Evolutionary conservation across 495 filamentous ascomycete species (phyloP).

Genomic region (Talaromyces trachyspermus): DNA sequence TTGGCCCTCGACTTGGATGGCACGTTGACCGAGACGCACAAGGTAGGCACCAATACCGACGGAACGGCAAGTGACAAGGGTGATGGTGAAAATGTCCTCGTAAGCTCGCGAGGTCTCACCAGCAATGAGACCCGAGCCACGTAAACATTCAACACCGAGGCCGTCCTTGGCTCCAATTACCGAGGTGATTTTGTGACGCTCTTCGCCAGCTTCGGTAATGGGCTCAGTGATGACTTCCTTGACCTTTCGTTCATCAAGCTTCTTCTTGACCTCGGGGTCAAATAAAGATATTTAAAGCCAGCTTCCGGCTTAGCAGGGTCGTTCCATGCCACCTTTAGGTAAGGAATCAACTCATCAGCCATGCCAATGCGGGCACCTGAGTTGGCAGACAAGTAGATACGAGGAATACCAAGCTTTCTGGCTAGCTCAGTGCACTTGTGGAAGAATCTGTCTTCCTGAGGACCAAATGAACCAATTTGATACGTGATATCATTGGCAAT

Average conservation of each 20-base stretch:
- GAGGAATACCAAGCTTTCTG: constrained; percentile 84
- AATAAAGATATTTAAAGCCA: constrained; percentile 98
- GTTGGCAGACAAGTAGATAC: constrained; percentile 97
- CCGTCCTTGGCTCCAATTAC: constrained; percentile 93
- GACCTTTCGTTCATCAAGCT: constrained; percentile 75
- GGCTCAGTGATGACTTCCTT: constrained; percentile 85
- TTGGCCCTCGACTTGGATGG: constrained; percentile 97
- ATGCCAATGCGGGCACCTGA: constrained; percentile 98
- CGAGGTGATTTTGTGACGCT: constrained; percentile 88
- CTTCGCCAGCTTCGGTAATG: constrained; percentile 78
- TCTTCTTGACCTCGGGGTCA: constrained; percentile 81
- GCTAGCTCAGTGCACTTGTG: constrained; percentile 97
- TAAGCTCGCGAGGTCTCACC: constrained; percentile 95
- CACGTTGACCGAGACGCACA: constrained; percentile 93
- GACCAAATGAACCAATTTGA: constrained; percentile 97
- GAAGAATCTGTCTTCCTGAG: constrained; percentile 96
- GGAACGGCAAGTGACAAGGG: constrained; percentile 93
- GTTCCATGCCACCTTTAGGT: constrained; percentile 96
- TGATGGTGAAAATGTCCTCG: constrained; percentile 98
- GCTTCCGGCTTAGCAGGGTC: constrained; percentile 73
- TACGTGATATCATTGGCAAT: constrained; percentile 99
- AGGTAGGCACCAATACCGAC: constrained; percentile 98
- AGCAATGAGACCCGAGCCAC: constrained; percentile 94
- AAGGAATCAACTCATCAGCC: constrained; percentile 92
- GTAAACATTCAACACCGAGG: constrained; percentile 93